These are phyloP conservation scores for Lasiosphaeris hirsuta DNA, from an alignment of 495 filamentous ascomycete genomes.

Conservation along the genomic window DNA sequence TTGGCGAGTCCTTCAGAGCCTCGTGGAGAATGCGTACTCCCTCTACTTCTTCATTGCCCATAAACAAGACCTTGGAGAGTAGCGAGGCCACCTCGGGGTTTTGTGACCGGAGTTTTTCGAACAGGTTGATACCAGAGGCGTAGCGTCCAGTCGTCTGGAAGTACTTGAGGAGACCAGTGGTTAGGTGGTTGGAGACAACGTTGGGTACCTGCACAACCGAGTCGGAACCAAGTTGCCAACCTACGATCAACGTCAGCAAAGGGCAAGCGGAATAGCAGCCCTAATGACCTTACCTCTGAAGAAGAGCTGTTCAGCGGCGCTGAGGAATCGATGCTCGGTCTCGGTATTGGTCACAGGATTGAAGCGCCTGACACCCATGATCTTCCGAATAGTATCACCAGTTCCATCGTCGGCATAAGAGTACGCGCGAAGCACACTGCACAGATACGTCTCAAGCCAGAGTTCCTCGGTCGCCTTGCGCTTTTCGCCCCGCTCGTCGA, in stretches of 20 bases:
- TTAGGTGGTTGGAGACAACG: conserved; percentile 92
- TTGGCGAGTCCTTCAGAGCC: conserved; percentile 82
- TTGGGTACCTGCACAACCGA: conserved; percentile 97
- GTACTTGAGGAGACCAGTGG: conserved; percentile 88
- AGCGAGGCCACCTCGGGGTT: conserved; percentile 94
- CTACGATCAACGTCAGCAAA: conserved; percentile 40
- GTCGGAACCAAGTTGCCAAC: conserved; percentile 93
- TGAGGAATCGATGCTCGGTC: conserved; percentile 92
- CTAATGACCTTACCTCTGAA: conserved; percentile 69
- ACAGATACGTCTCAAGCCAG: conserved; percentile 97
- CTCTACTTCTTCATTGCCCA: conserved; percentile 93
- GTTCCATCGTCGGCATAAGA: conserved; percentile 93
- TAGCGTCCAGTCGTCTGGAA: conserved; percentile 94
- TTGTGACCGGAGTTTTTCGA: conserved; percentile 87
- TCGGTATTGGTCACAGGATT: conserved; percentile 97
- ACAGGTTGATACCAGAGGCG: conserved; percentile 94
- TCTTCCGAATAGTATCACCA: conserved; percentile 87
- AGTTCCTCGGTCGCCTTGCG: conserved; percentile 84
- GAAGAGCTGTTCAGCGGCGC: conserved; percentile 91
- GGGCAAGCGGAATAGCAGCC: neutral
- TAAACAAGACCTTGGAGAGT: conserved; percentile 81
- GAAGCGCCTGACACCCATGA: conserved; percentile 90
- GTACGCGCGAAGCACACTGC: conserved; percentile 87
- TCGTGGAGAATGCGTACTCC: conserved; percentile 86
- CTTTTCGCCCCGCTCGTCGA: conserved; percentile 94